These are phyloP conservation scores for Penicillium salamii DNA, from an alignment of 495 filamentous ascomycete species.

Conservation along the genomic window DNA sequence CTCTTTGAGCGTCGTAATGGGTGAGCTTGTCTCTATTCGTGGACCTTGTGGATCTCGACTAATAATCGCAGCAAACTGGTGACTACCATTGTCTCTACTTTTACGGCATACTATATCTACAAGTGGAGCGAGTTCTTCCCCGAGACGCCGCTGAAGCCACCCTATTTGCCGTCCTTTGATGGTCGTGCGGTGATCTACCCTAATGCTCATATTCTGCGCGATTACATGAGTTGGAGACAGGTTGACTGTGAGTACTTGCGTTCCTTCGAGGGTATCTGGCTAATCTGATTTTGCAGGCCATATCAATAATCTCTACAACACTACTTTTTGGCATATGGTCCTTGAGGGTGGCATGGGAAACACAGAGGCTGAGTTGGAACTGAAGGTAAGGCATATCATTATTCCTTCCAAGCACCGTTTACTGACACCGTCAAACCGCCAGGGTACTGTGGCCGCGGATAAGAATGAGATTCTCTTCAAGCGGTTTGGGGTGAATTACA, in stretches of 20 bases:
- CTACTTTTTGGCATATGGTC: conserved; percentile 90
- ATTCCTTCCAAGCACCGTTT: not conserved
- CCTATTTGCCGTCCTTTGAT: conserved; percentile 80
- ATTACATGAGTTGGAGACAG: conserved; percentile 97
- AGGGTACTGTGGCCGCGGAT: conserved; percentile 80
- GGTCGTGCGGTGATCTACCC: conserved; percentile 89
- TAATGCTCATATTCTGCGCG: conserved; percentile 69
- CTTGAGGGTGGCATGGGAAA: conserved; percentile 69
- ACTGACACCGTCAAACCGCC: conserved; percentile 1
- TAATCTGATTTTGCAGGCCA: conserved; percentile 56
- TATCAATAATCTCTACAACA: conserved; percentile 98
- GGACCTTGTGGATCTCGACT: no score
- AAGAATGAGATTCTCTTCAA: conserved; percentile 97
- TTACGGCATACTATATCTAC: conserved; percentile 87
- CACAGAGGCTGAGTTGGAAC: conserved; percentile 72
- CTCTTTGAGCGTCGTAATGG: conserved; percentile 85
- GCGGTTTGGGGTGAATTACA: conserved; percentile 90
- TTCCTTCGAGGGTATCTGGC: not conserved
- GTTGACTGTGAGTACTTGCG: conserved; percentile 71
- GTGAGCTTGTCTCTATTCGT: conserved; percentile 40
- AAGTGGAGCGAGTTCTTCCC: conserved; percentile 78
- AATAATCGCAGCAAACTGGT: conserved; percentile 68
- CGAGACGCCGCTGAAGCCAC: conserved; percentile 60
- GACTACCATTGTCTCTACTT: conserved; percentile 85
- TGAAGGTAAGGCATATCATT: conserved; percentile 52